These are phyloP conservation scores for Aspergillus biplanus DNA, from an alignment of 495 filamentous ascomycete genomes.

Conservation along the genomic window DNA sequence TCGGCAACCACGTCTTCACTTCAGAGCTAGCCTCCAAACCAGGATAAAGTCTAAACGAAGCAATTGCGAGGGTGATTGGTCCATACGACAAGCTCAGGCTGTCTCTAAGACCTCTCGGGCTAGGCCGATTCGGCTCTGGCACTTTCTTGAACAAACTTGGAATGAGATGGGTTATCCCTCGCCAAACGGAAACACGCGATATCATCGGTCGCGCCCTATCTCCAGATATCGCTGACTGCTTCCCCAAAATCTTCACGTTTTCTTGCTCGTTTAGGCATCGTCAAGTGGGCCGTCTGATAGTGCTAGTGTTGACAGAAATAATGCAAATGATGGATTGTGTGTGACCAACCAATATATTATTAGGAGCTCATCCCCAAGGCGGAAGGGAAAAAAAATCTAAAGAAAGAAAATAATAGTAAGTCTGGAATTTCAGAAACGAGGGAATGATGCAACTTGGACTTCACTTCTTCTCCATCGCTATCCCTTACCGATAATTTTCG, in stretches of 20 bases:
- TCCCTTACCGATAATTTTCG: too few relatives aligned
- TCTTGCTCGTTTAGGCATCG: not conserved
- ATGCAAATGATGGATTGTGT: not conserved
- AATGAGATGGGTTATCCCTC: not conserved
- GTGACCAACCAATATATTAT: conserved; percentile 24
- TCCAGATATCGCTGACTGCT: conserved; percentile 4
- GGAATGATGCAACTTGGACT: too few relatives aligned
- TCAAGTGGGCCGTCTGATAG: conserved; percentile 1
- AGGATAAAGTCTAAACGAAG: not conserved
- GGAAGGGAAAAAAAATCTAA: conserved; percentile 27
- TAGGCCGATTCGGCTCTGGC: not conserved
- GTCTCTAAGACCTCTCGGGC: not conserved
- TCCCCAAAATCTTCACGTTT: not conserved
- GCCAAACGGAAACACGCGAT: conserved; percentile 5
- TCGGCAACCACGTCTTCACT: not conserved
- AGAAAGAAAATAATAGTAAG: conserved; percentile 34
- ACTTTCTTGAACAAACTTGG: not conserved
- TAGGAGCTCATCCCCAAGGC: conserved; percentile 14
- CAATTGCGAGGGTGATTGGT: not conserved
- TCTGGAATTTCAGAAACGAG: conserved; percentile 5
- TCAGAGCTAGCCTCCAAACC: conserved; percentile 4
- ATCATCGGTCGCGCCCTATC: conserved; percentile 3
- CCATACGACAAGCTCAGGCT: not conserved
- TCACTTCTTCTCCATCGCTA: too few relatives aligned
- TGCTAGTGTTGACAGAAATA: not conserved